These are phyloP conservation scores for Pseudomicrostroma phylloplanum DNA, from an alignment of 1,284 basidiomycete species.

Conservation along the genomic window DNA sequence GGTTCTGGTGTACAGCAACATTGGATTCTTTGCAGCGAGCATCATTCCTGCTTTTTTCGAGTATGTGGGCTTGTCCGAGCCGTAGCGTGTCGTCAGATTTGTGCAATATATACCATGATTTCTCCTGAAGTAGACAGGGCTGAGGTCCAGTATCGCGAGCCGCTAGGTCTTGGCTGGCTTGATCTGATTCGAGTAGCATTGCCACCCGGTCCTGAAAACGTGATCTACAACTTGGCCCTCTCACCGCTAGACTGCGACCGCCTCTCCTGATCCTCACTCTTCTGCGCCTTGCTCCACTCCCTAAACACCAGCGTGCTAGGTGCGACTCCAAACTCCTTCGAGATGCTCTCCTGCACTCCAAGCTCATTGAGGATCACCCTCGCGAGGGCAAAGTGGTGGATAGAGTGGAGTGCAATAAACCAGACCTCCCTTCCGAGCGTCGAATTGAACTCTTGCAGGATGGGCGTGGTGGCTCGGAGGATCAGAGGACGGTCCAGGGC, in stretches of 20 bases:
- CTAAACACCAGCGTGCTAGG: slow-evolving; percentile 33
- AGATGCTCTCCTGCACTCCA: slow-evolving; percentile 19
- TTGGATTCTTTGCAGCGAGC: slow-evolving; percentile 59
- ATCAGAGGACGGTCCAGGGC: slow-evolving; percentile 15
- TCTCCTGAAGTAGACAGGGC: not conserved
- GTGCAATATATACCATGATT: not conserved
- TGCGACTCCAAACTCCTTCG: slow-evolving; percentile 40
- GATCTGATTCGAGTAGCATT: too few relatives aligned
- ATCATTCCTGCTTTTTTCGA: slow-evolving; percentile 30
- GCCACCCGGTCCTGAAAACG: too few relatives aligned
- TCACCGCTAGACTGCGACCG: too few relatives aligned
- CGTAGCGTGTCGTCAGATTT: not conserved
- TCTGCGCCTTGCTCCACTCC: not conserved
- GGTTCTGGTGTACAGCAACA: slow-evolving; percentile 81
- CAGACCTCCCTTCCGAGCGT: slow-evolving; percentile 25
- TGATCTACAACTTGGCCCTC: too few relatives aligned
- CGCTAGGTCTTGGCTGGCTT: too few relatives aligned
- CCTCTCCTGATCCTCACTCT: too few relatives aligned
- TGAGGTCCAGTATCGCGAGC: not conserved
- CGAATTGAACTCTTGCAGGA: slow-evolving; percentile 15
- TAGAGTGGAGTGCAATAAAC: slow-evolving; percentile 42
- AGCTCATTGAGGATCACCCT: slow-evolving; percentile 42
- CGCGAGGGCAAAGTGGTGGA: slow-evolving; percentile 45
- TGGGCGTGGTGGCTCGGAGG: slow-evolving; percentile 39
- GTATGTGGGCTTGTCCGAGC: slow-evolving; percentile 21